Base-by-base conservation (phyloP, 164 flowering plant genomes). In the Dillenia turbinata region DNA sequence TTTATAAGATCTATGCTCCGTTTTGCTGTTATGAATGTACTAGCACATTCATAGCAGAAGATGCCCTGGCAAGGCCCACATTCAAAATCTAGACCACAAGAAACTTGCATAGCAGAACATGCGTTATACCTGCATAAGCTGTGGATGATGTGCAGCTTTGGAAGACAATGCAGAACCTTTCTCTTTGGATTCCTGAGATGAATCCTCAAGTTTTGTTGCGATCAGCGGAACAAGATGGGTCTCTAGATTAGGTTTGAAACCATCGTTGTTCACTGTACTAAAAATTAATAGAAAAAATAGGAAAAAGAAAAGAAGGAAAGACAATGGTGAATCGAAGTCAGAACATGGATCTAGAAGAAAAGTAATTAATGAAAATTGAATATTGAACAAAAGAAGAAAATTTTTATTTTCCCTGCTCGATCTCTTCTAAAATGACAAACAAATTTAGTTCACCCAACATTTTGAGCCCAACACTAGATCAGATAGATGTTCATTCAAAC, bases 211-310 rank as follows among this genome's bases (percentile, higher is more conserved):
- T 71, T 85, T 87, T 66, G 77, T 79, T 56, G 94, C 85, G 47
- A 88, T 81, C 52, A 93, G 77, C 44, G 96, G 98, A 71, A 85
- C 60, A 17, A 93, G 90, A 9, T 90, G 94, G 71, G 88, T 90
- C 85, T 93, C 98, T n/a, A 93, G 76, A 66, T 93, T 90, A 67
- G 96, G 96, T 72, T 90, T 90, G 68, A 93, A 93, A 12, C 98
- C 96, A 77, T 93, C 96, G 56, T 69, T 74, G 65, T 88, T 93
- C 69, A 93, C 96, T 71, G 91, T 81, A 71, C 96, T 93, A 77
- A 69, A 63, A 51, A 58, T 49, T 52, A n/a, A 66, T 50, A 65
- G 9, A 47, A 48, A 44, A 7, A 57, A 57, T 9, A 57, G 7
- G 17, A 43, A 44, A 24, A 57, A 5, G 45, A 62, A 44, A n/a